Base-by-base conservation (phyloP, 2,329 filamentous ascomycete species). In the Diaporthe destruens region DNA sequence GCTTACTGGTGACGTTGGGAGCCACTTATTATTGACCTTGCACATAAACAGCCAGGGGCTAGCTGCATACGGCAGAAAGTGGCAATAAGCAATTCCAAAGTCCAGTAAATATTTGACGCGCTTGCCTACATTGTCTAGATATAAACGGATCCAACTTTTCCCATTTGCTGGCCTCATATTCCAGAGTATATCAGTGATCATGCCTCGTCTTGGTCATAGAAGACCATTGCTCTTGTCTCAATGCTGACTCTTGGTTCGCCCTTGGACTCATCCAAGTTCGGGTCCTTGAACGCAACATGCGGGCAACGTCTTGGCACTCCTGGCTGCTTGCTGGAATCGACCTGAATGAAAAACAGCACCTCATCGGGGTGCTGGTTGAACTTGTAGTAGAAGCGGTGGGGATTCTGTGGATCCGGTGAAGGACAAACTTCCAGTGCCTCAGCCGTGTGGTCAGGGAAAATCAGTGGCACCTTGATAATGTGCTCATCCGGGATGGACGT, bases 261-360 rank as follows among this genome's bases (percentile, higher is more conserved):
- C 6, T 80, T 77, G 56, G 81, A 82, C 29, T 84, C 83, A n/a
- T 82, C 76, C 66, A 78, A 73, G 11, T 36, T 84, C 1, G 82
- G 80, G 76, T 89, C 84, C 63, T 82, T 81, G 80, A 90, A 90
- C 0, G 88, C 86, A 39, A 84, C 85, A 76, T 90, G 88, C 42
- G 87, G 86, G 23, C 86, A 84, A 23, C 87, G 80, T 3, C 87
- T 83, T 8, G 87, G 85, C n/a, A 85, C 86, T 75, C 84, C 83
- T 42, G 79, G 77, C 76, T 86, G 84, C 6, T 84, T 76, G 69
- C 71, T 61, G 32, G 71, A 74, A 51, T 76, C 75, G 34, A 75
- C 74, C 69, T 74, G 75, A 51, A 75, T 76, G 61, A 76, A 75
- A n/a, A 76, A 68, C 5, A 75, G 34, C 23, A 74, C 69, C 53